phyloP scores from a whole-genome alignment of 805 yeast species.

The Starmerella vitae region DNA sequence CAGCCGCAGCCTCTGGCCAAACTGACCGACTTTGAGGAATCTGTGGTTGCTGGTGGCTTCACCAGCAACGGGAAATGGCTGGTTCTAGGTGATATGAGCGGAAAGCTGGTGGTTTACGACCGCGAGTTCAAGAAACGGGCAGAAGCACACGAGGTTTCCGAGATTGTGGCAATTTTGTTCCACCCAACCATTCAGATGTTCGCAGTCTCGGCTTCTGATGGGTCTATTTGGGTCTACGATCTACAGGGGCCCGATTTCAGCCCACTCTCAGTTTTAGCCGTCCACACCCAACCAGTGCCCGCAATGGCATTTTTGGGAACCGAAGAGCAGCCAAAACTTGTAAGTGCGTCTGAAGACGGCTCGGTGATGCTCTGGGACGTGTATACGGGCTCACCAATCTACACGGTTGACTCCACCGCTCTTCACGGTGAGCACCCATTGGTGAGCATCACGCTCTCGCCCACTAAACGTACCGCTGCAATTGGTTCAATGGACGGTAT shows the following conservation, averaged over 20 bases:
- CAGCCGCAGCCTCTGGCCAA: constrained; percentile 73
- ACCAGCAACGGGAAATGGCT: constrained; percentile 67
- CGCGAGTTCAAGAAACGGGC: constrained; percentile 55
- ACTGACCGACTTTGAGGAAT: constrained; percentile 71
- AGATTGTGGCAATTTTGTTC: constrained; percentile 65
- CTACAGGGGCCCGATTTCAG: constrained; percentile 25
- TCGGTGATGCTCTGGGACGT: constrained; percentile 82
- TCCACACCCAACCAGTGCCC: constrained; percentile 70
- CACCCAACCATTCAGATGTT: constrained; percentile 69
- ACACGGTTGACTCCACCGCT: constrained; percentile 32
- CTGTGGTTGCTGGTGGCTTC: constrained; percentile 74
- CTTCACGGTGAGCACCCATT: constrained; percentile 79
- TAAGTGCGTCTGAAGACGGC: constrained; percentile 77
- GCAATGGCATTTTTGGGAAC: constrained; percentile 57
- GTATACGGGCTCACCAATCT: constrained; percentile 56
- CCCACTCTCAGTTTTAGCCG: constrained; percentile 28
- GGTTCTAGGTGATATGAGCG: constrained; percentile 91
- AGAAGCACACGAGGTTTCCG: constrained; percentile 81
- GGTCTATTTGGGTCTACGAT: constrained; percentile 88
- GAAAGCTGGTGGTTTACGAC: constrained; percentile 62
- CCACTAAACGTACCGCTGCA: constrained; percentile 46
- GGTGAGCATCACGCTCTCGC: constrained; percentile 53
- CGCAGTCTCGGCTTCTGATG: constrained; percentile 87
- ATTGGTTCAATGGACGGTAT: constrained; percentile 83
- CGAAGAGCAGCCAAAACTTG: constrained; percentile 47